These are phyloP conservation scores for Penicillium paxilli DNA, from an alignment of 495 filamentous ascomycete genomes.

Conservation along the genomic window DNA sequence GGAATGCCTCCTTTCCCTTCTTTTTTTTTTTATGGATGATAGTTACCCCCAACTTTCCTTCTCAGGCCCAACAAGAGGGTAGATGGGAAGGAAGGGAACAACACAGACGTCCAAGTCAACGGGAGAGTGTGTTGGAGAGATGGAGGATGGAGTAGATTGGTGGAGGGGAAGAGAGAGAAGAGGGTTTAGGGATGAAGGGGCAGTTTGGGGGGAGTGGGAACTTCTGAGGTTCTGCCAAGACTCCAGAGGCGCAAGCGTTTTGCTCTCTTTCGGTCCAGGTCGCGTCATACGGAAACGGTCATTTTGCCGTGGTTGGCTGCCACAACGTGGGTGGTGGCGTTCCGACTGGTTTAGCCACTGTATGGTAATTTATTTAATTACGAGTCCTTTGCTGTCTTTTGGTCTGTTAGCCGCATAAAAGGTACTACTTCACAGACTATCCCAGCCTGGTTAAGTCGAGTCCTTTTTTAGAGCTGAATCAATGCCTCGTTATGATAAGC, in stretches of 20 bases:
- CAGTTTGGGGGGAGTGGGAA: too few species aligned
- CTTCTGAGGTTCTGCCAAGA: conserved; percentile 41
- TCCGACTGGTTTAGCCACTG: not conserved
- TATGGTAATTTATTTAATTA: not conserved
- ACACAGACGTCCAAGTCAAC: conserved; percentile 35
- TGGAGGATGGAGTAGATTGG: conserved; percentile 20
- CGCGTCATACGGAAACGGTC: conserved; percentile 28
- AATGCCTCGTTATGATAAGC: too few species aligned
- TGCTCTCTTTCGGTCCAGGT: conserved; percentile 9
- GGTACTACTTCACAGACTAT: too few species aligned
- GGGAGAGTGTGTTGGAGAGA: conserved; percentile 19
- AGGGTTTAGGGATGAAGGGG: conserved; percentile 29
- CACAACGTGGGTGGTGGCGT: not conserved
- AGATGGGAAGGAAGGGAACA: conserved; percentile 23
- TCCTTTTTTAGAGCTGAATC: too few species aligned
- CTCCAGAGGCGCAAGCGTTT: conserved; percentile 43
- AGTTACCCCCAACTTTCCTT: conserved; percentile 30
- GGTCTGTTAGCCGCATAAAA: too few species aligned
- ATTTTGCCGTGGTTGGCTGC: conserved; percentile 9
- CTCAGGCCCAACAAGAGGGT: conserved; percentile 27
- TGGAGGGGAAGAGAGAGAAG: conserved; percentile 11
- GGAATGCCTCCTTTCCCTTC: conserved; percentile 49
- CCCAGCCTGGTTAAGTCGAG: too few species aligned
- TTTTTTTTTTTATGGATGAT: not conserved
- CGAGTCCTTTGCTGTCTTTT: too few species aligned